These are phyloP conservation scores for Talaromyces rugulosus DNA, from an alignment of 2,329 filamentous ascomycete genomes.

Conservation along the genomic window DNA sequence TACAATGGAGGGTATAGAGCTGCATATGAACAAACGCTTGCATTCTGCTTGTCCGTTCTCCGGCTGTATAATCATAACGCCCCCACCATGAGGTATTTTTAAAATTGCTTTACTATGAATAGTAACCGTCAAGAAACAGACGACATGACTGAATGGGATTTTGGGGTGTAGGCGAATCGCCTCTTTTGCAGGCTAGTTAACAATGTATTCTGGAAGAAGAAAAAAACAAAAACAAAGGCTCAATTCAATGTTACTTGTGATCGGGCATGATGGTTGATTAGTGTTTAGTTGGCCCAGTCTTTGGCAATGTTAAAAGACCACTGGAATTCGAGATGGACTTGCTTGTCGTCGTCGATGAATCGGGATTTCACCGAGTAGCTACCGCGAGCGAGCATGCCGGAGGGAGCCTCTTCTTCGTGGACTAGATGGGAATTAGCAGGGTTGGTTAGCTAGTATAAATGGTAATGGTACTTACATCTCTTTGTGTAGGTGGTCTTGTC, in stretches of 20 bases:
- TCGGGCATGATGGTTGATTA: background rate
- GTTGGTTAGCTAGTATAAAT: background rate
- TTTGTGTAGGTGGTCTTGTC: conserved; percentile 83
- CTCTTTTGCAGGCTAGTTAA: background rate
- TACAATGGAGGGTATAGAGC: background rate
- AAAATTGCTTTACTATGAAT: background rate
- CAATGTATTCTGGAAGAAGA: background rate
- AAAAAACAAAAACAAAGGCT: background rate
- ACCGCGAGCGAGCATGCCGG: conserved; percentile 83
- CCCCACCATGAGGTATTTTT: background rate
- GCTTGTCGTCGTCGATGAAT: conserved; percentile 94
- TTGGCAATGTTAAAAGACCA: conserved; percentile 97
- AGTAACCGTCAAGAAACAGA: background rate
- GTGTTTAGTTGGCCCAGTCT: conserved; percentile 60
- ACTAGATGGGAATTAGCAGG: conserved; percentile 51
- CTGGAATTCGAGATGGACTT: conserved; percentile 84
- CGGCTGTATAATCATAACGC: background rate
- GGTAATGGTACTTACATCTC: conserved; percentile 66
- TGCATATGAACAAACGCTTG: background rate
- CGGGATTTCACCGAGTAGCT: conserved; percentile 85
- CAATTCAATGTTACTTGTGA: background rate
- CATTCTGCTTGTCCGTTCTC: background rate
- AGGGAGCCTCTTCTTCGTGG: conserved; percentile 85
- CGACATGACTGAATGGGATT: background rate
- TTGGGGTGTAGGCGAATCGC: background rate